Conservation (phyloP, 2,329 filamentous ascomycete genomes). For the Colletotrichum phormii region DNA sequence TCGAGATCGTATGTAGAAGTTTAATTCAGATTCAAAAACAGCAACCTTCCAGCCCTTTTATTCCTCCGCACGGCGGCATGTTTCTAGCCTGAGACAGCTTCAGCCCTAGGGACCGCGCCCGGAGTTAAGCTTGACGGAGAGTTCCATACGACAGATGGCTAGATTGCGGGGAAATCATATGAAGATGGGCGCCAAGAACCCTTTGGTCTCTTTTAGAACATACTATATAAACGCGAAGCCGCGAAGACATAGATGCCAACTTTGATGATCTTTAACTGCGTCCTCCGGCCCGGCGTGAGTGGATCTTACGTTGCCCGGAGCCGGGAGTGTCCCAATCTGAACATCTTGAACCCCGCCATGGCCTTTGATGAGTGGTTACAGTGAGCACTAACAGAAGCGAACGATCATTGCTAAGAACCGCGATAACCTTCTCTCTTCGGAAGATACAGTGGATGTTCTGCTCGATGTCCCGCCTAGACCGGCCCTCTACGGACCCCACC, state of each 20-base stretch:
- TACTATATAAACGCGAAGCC: background rate
- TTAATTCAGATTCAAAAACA: background rate
- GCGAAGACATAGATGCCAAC: background rate
- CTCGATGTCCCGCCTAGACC: background rate
- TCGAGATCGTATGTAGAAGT: background rate
- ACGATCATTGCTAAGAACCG: background rate
- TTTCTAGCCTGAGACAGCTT: background rate
- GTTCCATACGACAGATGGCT: background rate
- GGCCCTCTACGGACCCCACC: background rate
- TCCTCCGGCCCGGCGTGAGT: background rate
- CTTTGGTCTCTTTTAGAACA: background rate
- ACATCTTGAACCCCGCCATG: background rate
- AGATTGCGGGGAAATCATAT: background rate
- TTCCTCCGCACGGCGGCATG: background rate
- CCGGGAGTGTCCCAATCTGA: background rate
- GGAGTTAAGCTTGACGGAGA: constrained; percentile 9
- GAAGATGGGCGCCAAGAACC: background rate
- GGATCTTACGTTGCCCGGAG: background rate
- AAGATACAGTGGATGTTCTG: background rate
- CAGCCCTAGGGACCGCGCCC: background rate
- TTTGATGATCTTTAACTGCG: background rate
- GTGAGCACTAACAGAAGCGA: background rate
- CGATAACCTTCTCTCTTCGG: background rate
- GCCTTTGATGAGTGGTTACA: background rate
- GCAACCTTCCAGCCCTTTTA: background rate